Evolutionary conservation across 306 rosid genomes (phyloP).

Genomic region (Rosa persica): DNA sequence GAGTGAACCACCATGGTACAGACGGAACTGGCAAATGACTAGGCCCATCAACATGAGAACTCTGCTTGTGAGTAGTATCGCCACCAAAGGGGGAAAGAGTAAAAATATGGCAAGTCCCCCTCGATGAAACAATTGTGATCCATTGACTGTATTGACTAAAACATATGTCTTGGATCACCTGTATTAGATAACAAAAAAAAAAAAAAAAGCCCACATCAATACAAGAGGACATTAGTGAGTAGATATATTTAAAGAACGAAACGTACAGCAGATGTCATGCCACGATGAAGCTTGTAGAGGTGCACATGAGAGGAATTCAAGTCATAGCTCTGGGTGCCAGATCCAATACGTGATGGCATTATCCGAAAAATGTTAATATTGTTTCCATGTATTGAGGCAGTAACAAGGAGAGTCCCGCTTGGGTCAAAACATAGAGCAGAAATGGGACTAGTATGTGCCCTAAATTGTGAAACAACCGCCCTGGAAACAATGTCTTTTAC

Average conservation of each 20-base stretch:
- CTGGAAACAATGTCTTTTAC: constrained; percentile 74
- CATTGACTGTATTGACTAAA: constrained; percentile 84
- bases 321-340: constrained; percentile 60
- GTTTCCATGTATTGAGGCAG: constrained; percentile 86
- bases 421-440: constrained; percentile 90
- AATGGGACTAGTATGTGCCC: constrained; percentile 89
- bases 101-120: constrained; percentile 86
- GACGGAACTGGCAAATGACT: constrained; percentile 55
- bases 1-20: constrained; percentile 91
- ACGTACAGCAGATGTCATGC: constrained; percentile 89
- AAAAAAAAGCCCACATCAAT: constrained; percentile 23
- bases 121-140: constrained; percentile 76
- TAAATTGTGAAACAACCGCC: constrained; percentile 77
- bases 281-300: constrained; percentile 92
- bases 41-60: constrained; percentile 59
- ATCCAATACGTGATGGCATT: constrained; percentile 71
- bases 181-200: constrained; percentile 34
- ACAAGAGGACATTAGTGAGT: constrained; percentile 26
- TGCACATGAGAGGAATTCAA: constrained; percentile 80
- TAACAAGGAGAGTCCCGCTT: constrained; percentile 87
- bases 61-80: constrained; percentile 65
- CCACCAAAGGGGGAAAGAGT: constrained; percentile 87
- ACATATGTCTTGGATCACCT: constrained; percentile 94
- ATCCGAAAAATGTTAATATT: constrained; percentile 82
- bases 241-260: constrained; percentile 29